Base-by-base conservation (phyloP, 2,329 filamentous ascomycete species). In the Neonectria sp. region DNA sequence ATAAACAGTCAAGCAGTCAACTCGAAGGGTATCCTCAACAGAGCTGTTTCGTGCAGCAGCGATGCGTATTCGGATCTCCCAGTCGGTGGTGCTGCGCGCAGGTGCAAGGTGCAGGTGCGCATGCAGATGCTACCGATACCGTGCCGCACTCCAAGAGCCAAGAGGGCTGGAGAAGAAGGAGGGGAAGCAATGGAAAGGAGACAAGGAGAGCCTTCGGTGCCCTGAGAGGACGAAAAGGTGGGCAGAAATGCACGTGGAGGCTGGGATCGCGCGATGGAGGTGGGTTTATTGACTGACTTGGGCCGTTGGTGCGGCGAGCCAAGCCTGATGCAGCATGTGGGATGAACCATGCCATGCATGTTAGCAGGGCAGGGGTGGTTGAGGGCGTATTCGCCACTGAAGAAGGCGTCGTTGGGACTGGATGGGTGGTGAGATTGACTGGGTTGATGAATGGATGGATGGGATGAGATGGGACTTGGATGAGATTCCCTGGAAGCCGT, bases 301-400 rank as follows among this genome's bases (percentile, higher is more conserved):
- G 63, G 55, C 60, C 43, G 46, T 60, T 62, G 56, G 45, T 68
- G 65, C 71, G 72, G 71, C 63, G 55, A 70, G 66, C 74, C 73
- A 75, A 67, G 48, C 73, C 71, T 51, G 31, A 75, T 71, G 27
- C 52, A 76, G 74, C 52, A 76, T 73, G 68, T 69, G 65, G 53
- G 60, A 70, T 68, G 70, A 75, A 72, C 51, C 51, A 53, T 60
- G 63, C 61, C 48, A 62, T 63, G 64, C 55, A 53, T 59, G 35
- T 37, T 51, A 55, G 61, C 63, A 59, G 24, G n/a, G n/a, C 17
- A 24, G 62, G 37, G 49, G 65, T 15, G 35, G 60, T 55, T 57
- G 69, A 51, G 59, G 31, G 46, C 13, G 43, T 33, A 17, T 68
- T 62, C 53, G 57, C 71, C 60, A 56, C 63, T 68, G 60, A 57